Evolutionary conservation across 768 basidiomycete species (phyloP).

Genomic region (Tricholoma matsutake): DNA sequence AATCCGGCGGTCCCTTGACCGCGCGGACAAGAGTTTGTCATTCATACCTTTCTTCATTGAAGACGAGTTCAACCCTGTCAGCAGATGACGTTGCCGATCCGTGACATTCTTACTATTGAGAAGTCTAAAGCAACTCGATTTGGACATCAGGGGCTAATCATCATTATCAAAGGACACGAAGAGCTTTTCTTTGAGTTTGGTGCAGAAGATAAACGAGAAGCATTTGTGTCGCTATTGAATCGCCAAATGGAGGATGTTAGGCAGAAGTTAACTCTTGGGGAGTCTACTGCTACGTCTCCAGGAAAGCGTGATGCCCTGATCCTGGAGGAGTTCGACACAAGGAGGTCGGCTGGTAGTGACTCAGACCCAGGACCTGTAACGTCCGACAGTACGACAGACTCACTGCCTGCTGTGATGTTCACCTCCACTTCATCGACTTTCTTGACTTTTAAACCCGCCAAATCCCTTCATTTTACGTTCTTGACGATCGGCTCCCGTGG

Average conservation of each 20-base stretch:
- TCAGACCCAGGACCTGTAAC: slow-evolving; percentile 39
- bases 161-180: slow-evolving; percentile 94
- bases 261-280: slow-evolving; percentile 43
- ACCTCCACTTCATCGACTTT: slow-evolving; percentile 95
- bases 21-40: slow-evolving; percentile 73
- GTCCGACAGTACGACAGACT: slow-evolving; percentile 60
- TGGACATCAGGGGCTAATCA: slow-evolving; percentile 83
- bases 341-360: slow-evolving; percentile 34
- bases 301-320: slow-evolving; percentile 73
- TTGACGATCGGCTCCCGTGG: slow-evolving; percentile 95
- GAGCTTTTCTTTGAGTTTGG: slow-evolving; percentile 96
- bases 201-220: slow-evolving; percentile 74
- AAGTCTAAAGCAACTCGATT: slow-evolving; percentile 86
- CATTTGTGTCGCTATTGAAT: slow-evolving; percentile 73
- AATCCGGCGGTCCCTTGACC: slow-evolving; percentile 77
- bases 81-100: slow-evolving; percentile 93
- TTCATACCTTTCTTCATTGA: background rate
- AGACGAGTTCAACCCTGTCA: background rate
- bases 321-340: slow-evolving; percentile 79
- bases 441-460: slow-evolving; percentile 90
- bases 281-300: slow-evolving; percentile 39
- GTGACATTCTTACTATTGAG: slow-evolving; percentile 82
- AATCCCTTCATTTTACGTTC: slow-evolving; percentile 86
- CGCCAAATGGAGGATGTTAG: slow-evolving; percentile 76
- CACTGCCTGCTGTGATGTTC: slow-evolving; percentile 91